Conservation (phyloP, 306 rosid species). For the Adenanthera pavonina region DNA sequence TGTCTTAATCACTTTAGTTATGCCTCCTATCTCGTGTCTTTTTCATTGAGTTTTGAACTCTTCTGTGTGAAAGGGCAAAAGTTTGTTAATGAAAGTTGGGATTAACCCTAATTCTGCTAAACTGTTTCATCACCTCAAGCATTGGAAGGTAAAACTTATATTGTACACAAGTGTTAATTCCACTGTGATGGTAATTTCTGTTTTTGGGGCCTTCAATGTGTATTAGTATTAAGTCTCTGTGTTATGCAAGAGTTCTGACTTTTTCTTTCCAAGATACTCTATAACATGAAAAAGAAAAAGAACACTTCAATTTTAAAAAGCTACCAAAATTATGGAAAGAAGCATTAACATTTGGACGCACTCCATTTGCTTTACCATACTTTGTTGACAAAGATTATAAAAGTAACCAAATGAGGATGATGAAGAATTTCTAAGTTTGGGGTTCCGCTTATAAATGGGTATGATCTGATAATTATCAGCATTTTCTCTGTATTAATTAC, state of each 20-base stretch:
- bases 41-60: neutral
- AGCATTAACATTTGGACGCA: neutral
- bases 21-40: conserved; percentile 32
- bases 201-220: neutral
- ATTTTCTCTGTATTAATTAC: neutral
- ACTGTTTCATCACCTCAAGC: neutral
- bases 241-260: neutral
- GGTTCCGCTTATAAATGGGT: neutral
- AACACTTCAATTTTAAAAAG: neutral
- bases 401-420: neutral
- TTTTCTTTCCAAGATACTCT: conserved; percentile 9
- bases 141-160: neutral
- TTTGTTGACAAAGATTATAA: neutral
- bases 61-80: neutral
- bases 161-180: neutral
- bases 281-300: conserved; percentile 1
- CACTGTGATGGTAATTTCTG: neutral
- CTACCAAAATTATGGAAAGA: conserved; percentile 25
- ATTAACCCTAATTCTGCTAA: neutral
- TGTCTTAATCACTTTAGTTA: conserved; percentile 44
- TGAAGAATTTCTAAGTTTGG: conserved; percentile 10
- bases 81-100: neutral
- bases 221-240: neutral
- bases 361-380: neutral
- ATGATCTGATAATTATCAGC: neutral